phyloP scores from a whole-genome alignment of 352 stramenopile species.

The Phytophthora vignae region DNA sequence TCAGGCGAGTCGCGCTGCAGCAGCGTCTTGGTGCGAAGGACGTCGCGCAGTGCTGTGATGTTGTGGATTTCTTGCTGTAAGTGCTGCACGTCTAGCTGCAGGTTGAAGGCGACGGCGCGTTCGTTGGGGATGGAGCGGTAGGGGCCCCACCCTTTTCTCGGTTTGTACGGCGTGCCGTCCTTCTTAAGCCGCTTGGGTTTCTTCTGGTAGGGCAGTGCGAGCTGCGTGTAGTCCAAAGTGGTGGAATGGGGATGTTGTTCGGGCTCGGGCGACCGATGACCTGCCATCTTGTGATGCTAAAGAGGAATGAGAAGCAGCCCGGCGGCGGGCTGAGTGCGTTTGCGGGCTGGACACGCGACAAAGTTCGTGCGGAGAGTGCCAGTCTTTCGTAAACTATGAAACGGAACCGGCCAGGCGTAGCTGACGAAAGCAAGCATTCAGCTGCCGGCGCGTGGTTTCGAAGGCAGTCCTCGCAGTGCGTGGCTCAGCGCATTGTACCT shows the following conservation, averaged over 20 bases:
- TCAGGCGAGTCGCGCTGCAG: constrained; percentile 21
- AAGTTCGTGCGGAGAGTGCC: neutral
- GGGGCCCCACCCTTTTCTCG: constrained; percentile 28
- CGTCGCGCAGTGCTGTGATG: constrained; percentile 22
- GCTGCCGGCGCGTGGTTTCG: too few species aligned
- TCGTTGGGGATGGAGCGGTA: constrained; percentile 44
- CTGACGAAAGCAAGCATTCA: too few species aligned
- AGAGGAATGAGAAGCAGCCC: too few species aligned
- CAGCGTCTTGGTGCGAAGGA: neutral
- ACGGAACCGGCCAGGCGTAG: too few species aligned
- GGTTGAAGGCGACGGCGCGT: constrained; percentile 41
- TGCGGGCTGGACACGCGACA: neutral
- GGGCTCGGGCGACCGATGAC: neutral
- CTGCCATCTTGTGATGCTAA: too few species aligned
- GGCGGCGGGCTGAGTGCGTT: too few species aligned
- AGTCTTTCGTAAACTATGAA: too few species aligned
- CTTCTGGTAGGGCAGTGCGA: neutral
- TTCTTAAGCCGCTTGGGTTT: constrained; percentile 12
- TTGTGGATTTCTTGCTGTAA: constrained; percentile 42
- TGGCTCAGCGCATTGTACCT: neutral
- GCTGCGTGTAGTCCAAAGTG: neutral
- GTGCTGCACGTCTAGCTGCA: constrained; percentile 45
- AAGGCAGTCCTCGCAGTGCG: neutral
- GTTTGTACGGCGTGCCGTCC: neutral
- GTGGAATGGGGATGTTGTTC: too few species aligned